phyloP scores from a whole-genome alignment of 768 basidiomycete species.

The Dictyophora rubrovolvata region DNA sequence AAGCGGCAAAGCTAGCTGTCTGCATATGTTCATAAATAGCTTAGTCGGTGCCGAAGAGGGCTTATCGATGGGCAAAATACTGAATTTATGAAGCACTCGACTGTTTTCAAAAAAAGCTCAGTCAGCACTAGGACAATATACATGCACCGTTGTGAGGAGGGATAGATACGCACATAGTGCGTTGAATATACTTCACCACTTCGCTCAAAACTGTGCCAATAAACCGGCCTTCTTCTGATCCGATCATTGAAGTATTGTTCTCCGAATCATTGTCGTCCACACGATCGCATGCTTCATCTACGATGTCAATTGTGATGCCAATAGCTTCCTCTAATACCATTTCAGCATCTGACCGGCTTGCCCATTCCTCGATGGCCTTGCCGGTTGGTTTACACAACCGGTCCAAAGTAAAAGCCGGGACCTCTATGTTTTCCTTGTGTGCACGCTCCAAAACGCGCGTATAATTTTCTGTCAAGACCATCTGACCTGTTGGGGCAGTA shows the following conservation, averaged over 20 bases:
- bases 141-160: not conserved
- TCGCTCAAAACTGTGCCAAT: constrained; percentile 53
- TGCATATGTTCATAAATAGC: constrained; percentile 44
- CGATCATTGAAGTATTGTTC: constrained; percentile 19
- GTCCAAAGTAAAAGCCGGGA: not conserved
- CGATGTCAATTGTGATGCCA: constrained; percentile 58
- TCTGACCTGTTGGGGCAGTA: not conserved
- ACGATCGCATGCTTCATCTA: constrained; percentile 58
- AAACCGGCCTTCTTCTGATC: constrained; percentile 60
- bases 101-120: not conserved
- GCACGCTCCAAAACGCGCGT: constrained; percentile 1
- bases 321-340: constrained; percentile 57
- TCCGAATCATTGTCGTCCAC: constrained; percentile 11
- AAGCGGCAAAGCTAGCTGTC: constrained; percentile 39
- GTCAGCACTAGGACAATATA: not conserved
- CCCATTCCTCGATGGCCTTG: not conserved
- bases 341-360: constrained; percentile 1
- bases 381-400: not conserved
- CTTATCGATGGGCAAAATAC: constrained; percentile 40
- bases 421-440: constrained; percentile 1
- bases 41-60: constrained; percentile 47
- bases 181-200: constrained; percentile 46
- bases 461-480: not conserved
- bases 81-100: not conserved
- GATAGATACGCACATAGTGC: constrained; percentile 33